A percentile compares a stretch with the other conserved stretches of the same genome.
phyloP scores from a whole-genome alignment of 1,284 basidiomycete species.

The Fomitopsis betulina region DNA sequence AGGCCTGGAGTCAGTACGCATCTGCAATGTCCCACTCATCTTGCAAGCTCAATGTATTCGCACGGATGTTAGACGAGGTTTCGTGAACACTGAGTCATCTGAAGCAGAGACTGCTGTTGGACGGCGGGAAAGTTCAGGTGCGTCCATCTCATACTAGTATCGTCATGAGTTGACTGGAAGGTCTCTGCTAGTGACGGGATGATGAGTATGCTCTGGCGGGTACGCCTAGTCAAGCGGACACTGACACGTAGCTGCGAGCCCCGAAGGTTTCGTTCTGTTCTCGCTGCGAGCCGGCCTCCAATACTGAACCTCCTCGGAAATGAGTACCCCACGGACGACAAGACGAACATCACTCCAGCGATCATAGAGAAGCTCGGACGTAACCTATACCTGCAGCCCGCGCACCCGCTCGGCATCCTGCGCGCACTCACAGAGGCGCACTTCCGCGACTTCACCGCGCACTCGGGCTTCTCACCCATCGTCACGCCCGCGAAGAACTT shows the following conservation, averaged over 20 bases:
- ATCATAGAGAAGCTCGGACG: conserved; percentile 76
- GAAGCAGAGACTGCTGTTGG: neutral
- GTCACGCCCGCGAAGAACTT: conserved; percentile 94
- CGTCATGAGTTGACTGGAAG: neutral
- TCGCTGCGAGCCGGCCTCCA: conserved; percentile 1
- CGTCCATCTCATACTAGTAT: neutral
- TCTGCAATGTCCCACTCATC: neutral
- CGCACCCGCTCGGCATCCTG: conserved; percentile 87
- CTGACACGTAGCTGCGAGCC: neutral
- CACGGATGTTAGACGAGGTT: neutral
- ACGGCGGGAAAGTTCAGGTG: neutral
- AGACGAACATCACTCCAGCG: conserved; percentile 83
- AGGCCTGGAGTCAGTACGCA: neutral
- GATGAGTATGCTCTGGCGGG: neutral
- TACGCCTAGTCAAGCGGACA: neutral
- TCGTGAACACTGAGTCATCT: neutral
- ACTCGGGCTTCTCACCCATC: conserved; percentile 78
- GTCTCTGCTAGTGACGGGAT: neutral
- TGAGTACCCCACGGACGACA: conserved; percentile 67
- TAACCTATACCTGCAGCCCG: conserved; percentile 69
- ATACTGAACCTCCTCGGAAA: conserved; percentile 43
- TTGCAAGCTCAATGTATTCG: neutral
- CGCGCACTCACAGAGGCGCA: conserved; percentile 83
- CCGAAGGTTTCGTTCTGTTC: conserved; percentile 16
- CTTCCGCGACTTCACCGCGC: conserved; percentile 66